Evolutionary conservation across 176 grass and related monocot genomes (phyloP).

Genomic region (Oryza coarctata): DNA sequence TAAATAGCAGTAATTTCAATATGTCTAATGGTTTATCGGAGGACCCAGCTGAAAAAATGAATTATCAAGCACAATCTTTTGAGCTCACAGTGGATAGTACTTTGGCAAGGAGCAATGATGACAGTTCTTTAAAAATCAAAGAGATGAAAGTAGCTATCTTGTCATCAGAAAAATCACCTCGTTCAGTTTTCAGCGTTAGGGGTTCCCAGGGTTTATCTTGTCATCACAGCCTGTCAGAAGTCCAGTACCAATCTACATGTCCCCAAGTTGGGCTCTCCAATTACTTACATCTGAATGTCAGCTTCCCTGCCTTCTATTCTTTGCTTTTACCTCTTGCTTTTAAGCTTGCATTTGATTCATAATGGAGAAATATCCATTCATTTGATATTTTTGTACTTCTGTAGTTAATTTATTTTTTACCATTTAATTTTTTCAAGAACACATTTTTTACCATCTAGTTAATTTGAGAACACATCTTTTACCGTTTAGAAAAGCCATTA

Average conservation of each 20-base stretch:
- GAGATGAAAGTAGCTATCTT: slow-evolving; percentile 4
- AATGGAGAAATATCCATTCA: background rate
- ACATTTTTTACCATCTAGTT: background rate
- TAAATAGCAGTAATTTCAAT: background rate
- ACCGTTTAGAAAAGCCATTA: background rate
- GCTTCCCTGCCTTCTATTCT: slow-evolving; percentile 1
- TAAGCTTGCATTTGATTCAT: background rate
- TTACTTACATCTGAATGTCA: slow-evolving; percentile 32
- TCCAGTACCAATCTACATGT: slow-evolving; percentile 17
- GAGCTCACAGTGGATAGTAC: background rate
- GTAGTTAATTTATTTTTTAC: slow-evolving; percentile 1
- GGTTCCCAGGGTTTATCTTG: background rate
- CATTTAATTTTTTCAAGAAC: background rate
- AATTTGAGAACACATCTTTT: background rate
- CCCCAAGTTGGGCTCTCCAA: background rate
- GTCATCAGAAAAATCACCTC: slow-evolving; percentile 14
- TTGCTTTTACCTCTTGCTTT: background rate
- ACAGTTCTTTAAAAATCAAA: slow-evolving; percentile 10
- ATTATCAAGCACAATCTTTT: slow-evolving; percentile 13
- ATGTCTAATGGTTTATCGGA: slow-evolving; percentile 1
- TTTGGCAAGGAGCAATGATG: slow-evolving; percentile 5
- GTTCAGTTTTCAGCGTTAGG: slow-evolving; percentile 9
- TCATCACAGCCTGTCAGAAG: slow-evolving; percentile 14
- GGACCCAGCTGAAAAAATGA: slow-evolving; percentile 10
- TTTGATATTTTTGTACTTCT: slow-evolving; percentile 19